A percentile compares a stretch with the other conserved stretches of the same genome.
Conservation (phyloP, 2,329 filamentous ascomycete species). For the Alternaria atra region DNA sequence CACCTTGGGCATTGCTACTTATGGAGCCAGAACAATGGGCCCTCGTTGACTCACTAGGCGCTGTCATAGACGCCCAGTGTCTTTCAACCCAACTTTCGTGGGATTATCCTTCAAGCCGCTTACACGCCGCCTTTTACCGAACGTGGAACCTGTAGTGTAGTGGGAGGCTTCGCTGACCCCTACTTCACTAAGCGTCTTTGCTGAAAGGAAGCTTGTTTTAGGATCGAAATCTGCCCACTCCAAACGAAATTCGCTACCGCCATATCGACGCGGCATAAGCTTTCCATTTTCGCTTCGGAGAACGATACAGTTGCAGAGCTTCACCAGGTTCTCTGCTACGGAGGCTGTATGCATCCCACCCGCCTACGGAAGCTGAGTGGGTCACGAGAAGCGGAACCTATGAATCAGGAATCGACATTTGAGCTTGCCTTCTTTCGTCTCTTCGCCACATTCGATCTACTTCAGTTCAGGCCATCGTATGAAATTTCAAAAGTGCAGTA, state of each 20-base stretch:
- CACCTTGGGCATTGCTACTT: background rate
- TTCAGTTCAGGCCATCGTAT: background rate
- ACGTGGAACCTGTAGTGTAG: background rate
- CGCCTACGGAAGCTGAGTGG: background rate
- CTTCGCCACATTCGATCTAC: background rate
- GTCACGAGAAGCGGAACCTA: background rate
- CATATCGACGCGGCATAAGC: background rate
- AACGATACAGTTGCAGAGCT: background rate
- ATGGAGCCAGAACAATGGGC: constrained; percentile 4
- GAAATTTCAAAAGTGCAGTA: too few species aligned
- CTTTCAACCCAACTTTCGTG: background rate
- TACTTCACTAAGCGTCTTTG: background rate
- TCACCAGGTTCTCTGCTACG: background rate
- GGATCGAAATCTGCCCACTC: too few species aligned
- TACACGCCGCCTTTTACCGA: constrained; percentile 6
- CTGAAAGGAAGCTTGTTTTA: background rate
- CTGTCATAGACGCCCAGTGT: constrained; percentile 8
- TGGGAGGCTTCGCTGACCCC: background rate
- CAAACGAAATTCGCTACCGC: background rate
- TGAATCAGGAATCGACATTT: background rate
- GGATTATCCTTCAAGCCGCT: background rate
- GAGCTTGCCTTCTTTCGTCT: background rate
- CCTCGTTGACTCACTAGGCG: constrained; percentile 12
- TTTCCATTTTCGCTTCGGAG: background rate
- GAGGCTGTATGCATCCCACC: background rate